Conservation (phyloP, 768 basidiomycete genomes). For the Cystobasidium ongulense region DNA sequence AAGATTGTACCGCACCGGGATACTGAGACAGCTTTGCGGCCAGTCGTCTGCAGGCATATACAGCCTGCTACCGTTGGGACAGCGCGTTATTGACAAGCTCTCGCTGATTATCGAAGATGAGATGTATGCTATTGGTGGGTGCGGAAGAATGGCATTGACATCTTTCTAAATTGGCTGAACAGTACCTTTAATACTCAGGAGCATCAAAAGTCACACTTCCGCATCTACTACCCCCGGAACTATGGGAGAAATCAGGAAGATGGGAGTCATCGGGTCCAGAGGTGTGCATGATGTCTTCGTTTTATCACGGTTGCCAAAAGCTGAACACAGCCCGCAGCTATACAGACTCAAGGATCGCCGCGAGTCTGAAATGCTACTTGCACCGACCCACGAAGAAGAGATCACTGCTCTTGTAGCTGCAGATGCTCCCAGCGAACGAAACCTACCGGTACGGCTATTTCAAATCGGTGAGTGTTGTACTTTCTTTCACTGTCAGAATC, state of each 20-base stretch:
- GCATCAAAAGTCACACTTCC: conserved; percentile 33
- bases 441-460: conserved; percentile 27
- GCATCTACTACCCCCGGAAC: conserved; percentile 13
- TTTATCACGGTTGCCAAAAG: background rate
- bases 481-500: too few relatives aligned
- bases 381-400: conserved; percentile 34
- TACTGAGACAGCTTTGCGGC: background rate
- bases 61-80: conserved; percentile 27
- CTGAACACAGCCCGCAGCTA: conserved; percentile 10
- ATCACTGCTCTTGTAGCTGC: conserved; percentile 29
- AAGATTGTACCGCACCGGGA: background rate
- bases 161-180: background rate
- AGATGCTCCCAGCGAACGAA: conserved; percentile 21
- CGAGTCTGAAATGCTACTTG: conserved; percentile 28
- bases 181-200: background rate
- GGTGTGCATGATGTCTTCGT: background rate
- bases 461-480: conserved; percentile 24
- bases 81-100: conserved; percentile 26
- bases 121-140: conserved; percentile 32
- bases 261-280: conserved; percentile 29
- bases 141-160: background rate
- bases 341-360: conserved; percentile 28
- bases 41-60: conserved; percentile 35
- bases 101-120: conserved; percentile 31
- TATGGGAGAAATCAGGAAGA: conserved; percentile 31